phyloP scores from a whole-genome alignment of 2,329 filamentous ascomycete species.

The Dactylellina drechsleri region DNA sequence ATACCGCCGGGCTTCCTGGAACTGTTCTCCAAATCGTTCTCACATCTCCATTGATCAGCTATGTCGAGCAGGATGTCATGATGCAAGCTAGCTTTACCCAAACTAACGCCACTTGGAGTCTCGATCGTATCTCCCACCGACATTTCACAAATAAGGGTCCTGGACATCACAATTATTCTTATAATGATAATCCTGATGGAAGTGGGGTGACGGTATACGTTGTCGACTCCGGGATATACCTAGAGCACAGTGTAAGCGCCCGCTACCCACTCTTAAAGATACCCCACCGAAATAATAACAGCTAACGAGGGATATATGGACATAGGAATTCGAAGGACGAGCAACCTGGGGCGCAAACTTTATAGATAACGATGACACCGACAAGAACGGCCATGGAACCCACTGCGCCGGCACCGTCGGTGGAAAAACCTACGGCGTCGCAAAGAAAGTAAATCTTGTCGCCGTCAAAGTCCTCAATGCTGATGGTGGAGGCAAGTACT shows the following conservation, averaged over 20 bases:
- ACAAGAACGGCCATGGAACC: slow-evolving; percentile 60
- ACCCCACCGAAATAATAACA: neutral
- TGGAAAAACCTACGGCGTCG: slow-evolving; percentile 63
- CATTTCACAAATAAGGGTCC: neutral
- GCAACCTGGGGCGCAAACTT: slow-evolving; percentile 56
- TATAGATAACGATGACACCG: slow-evolving; percentile 63
- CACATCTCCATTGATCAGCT: slow-evolving; percentile 47
- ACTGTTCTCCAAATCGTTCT: slow-evolving; percentile 50
- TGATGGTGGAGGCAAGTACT: slow-evolving; percentile 61
- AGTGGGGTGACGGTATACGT: slow-evolving; percentile 64
- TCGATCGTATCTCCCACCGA: slow-evolving; percentile 59
- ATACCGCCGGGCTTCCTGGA: slow-evolving; percentile 48
- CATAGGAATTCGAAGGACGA: slow-evolving; percentile 34
- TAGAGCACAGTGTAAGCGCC: slow-evolving; percentile 24
- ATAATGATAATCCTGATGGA: slow-evolving; percentile 59
- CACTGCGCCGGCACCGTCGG: slow-evolving; percentile 57
- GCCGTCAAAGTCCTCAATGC: slow-evolving; percentile 64
- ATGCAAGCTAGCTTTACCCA: slow-evolving; percentile 36
- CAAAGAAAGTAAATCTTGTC: slow-evolving; percentile 63
- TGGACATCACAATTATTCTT: slow-evolving; percentile 57
- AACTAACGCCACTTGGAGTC: slow-evolving; percentile 55
- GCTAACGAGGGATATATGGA: neutral
- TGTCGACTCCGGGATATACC: slow-evolving; percentile 64
- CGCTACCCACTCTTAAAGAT: neutral
- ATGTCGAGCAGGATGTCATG: slow-evolving; percentile 53